Percentiles rank a stretch among this genome's conserved stretches.
phyloP scores from a whole-genome alignment of 75 land plant genomes.

The Adiantum capillusveneris region DNA sequence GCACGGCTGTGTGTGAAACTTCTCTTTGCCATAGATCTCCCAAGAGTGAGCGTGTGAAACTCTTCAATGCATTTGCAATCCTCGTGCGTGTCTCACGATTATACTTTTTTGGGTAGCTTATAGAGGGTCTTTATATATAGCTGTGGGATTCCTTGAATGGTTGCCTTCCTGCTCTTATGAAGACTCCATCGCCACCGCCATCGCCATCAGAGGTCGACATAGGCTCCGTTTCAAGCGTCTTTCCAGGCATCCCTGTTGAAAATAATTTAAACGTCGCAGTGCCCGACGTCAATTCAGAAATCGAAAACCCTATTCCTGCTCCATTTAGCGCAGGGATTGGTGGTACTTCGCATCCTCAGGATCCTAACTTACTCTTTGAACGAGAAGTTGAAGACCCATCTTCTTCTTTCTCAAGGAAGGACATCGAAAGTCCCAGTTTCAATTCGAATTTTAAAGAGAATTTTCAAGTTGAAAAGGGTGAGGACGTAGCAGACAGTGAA shows the following conservation, averaged over 20 bases:
- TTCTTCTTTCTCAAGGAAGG: neutral
- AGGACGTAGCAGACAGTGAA: neutral
- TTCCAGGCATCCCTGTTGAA: too few relatives aligned
- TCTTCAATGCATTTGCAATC: too few relatives aligned
- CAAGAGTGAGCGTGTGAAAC: too few relatives aligned
- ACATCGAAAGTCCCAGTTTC: neutral
- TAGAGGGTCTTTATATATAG: too few relatives aligned
- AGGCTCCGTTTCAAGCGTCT: neutral
- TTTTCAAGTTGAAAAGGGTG: neutral
- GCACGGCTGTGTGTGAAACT: too few relatives aligned
- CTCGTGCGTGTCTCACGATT: too few relatives aligned
- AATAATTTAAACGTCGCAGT: neutral
- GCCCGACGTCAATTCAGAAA: neutral
- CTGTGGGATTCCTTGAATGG: neutral
- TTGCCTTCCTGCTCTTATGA: slow-evolving; percentile 1
- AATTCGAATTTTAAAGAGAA: neutral
- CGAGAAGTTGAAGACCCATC: neutral
- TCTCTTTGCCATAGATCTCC: too few relatives aligned
- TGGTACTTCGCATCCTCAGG: neutral
- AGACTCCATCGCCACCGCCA: slow-evolving; percentile 3
- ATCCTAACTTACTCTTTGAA: too few relatives aligned
- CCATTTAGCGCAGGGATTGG: neutral
- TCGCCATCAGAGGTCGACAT: slow-evolving; percentile 1
- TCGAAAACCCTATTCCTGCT: neutral
- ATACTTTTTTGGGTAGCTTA: too few relatives aligned